These are phyloP conservation scores for Pseudogymnoascus sp. DNA, from an alignment of 2,329 filamentous ascomycete species.

Conservation along the genomic window DNA sequence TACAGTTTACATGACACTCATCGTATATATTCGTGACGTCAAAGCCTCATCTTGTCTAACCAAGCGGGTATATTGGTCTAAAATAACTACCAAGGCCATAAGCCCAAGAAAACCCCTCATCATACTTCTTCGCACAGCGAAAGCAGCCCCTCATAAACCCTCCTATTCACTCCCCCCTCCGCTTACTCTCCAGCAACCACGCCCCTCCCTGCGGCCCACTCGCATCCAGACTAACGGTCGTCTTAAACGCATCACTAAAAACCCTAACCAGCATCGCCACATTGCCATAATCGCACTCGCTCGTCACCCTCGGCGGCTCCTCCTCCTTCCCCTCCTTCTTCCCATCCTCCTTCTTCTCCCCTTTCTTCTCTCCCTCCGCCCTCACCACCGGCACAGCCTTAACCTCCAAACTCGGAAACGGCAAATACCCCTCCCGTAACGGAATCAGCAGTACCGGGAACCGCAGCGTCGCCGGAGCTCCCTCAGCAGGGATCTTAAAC, in stretches of 20 bases:
- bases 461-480: constrained; percentile 39
- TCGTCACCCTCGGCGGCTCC: constrained; percentile 38
- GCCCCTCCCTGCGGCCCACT: constrained; percentile 60
- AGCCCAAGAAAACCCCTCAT: neutral
- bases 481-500: constrained; percentile 55
- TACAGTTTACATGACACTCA: neutral
- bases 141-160: neutral
- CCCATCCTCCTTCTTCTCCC: constrained; percentile 14
- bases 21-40: neutral
- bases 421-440: constrained; percentile 67
- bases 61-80: constrained; percentile 1
- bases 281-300: constrained; percentile 76
- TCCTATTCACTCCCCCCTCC: constrained; percentile 13
- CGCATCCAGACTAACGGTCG: constrained; percentile 66
- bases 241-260: constrained; percentile 60
- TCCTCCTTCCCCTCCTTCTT: constrained; percentile 19
- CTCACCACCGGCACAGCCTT: constrained; percentile 45
- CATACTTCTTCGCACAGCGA: neutral
- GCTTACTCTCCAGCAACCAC: constrained; percentile 58
- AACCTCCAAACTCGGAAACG: constrained; percentile 74
- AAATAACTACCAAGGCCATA: neutral
- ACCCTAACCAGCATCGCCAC: constrained; percentile 71
- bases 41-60: neutral
- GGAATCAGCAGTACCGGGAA: constrained; percentile 75
- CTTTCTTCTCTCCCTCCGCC: constrained; percentile 17